Conservation (phyloP, 192 early-diverging fungal species). For the Gorgonomyces haynaldii region DNA sequence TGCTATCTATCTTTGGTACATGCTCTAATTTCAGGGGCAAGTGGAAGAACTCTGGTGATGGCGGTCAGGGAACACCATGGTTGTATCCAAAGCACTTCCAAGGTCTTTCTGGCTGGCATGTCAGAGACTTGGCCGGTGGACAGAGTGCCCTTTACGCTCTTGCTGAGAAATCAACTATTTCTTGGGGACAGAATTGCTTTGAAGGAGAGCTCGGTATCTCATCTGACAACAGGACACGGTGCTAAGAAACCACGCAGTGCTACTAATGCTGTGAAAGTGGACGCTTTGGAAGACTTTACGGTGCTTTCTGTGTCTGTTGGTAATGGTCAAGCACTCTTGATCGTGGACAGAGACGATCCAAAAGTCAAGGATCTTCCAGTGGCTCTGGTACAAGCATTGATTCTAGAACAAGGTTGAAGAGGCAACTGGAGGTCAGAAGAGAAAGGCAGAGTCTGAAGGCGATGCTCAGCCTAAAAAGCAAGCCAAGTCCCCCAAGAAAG, state of each 20-base stretch:
- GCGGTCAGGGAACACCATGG: conserved; percentile 1
- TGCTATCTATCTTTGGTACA: neutral
- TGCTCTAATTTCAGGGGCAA: neutral
- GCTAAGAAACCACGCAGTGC: neutral
- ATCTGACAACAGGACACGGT: neutral
- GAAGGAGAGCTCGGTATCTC: neutral
- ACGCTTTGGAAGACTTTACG: neutral
- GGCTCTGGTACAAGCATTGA: no score
- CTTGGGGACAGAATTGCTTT: neutral
- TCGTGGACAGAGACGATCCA: neutral
- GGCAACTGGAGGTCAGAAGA: no score
- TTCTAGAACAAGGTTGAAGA: no score
- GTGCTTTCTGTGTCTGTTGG: neutral
- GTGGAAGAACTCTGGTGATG: conserved; percentile 1
- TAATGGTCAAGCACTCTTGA: neutral
- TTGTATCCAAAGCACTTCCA: conserved; percentile 1
- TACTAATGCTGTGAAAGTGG: conserved; percentile 2
- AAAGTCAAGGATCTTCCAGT: neutral
- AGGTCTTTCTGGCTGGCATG: neutral
- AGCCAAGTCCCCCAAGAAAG: no score
- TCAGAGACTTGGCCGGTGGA: neutral
- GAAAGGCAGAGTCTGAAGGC: no score
- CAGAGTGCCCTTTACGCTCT: neutral
- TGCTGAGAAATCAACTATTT: neutral
- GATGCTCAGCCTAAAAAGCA: no score